These are phyloP conservation scores for Globisporangium ultimum DNA, from an alignment of 352 stramenopile species.

Conservation along the genomic window DNA sequence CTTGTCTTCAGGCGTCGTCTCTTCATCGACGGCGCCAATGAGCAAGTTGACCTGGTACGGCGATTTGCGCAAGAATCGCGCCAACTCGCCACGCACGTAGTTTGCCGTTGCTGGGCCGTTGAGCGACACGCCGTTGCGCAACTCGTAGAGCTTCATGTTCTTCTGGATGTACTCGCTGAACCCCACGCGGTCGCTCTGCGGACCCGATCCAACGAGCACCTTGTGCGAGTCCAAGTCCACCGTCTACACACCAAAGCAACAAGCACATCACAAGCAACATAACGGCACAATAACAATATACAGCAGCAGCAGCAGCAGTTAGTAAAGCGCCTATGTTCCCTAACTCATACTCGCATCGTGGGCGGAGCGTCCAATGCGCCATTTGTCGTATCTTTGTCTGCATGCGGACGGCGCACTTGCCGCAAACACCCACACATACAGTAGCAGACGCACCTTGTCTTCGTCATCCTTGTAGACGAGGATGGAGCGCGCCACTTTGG, in stretches of 20 bases:
- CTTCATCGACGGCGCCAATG: conserved; percentile 65
- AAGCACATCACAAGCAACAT: not conserved
- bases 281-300: not conserved
- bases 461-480: conserved; percentile 92
- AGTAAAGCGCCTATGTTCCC: no score
- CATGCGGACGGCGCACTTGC: not conserved
- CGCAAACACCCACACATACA: no score
- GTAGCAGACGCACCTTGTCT: conserved; percentile 76
- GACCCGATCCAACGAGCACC: conserved; percentile 69
- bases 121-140: conserved; percentile 84
- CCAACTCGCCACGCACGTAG: conserved; percentile 80
- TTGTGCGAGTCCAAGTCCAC: conserved; percentile 82
- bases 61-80: conserved; percentile 73
- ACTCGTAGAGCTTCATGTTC: conserved; percentile 91
- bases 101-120: conserved; percentile 79
- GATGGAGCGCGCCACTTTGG: conserved; percentile 89
- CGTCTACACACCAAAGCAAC: conserved; percentile 20
- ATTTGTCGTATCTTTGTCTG: not conserved
- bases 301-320: not conserved
- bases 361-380: no score
- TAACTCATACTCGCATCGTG: no score
- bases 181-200: conserved; percentile 75
- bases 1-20: conserved; percentile 23
- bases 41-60: conserved; percentile 87
- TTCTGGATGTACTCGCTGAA: conserved; percentile 90